Base-by-base conservation (phyloP, 768 basidiomycete genomes). In the Tulasnella calospora region DNA sequence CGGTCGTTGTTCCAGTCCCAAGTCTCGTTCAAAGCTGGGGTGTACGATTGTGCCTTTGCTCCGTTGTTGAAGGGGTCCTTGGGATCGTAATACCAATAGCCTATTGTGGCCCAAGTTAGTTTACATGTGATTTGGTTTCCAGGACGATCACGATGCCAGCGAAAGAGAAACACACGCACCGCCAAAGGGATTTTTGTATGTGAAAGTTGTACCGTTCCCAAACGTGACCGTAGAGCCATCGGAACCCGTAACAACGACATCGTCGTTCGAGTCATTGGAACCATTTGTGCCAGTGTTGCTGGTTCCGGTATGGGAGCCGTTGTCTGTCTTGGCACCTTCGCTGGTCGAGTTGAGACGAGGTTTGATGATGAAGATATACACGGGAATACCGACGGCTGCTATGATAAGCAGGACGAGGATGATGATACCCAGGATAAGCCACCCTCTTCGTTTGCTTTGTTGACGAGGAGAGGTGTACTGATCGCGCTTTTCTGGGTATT, bases 41-140 rank as follows among this genome's bases (percentile, higher is more conserved):
- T 92, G 91, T 92, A 96, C 2, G 88, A 89, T 81, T 95, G 94
- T 12, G 92, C 87, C 79, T 86, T 88, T 9, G 94, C 94, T 61
- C 88, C 86, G 83, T 92, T 90, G 84, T 90, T 91, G 86, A 90
- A 93, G 8, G 94, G 92, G 82, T 92, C 86, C 69, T 90, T 86
- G 19, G 91, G 90, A 83, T 94, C 89, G 84, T 86, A 88, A 78
- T 81, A 83, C 21, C 86, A 86, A 40, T 85, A 74, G 30, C 77
- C 77, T 78, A 71, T 46, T 67, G 61, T 67, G 3, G 0, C 4
- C 19, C 61, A 35, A 67, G 33, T 67, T 67, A 67, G 61, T 27
- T 67, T 6, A 33, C 61, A 67, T 67, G 61, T 67, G 61, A 7
- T 30, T 30, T 35, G 61, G 61, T 67, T 67, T 67, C 61, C 61